These are phyloP conservation scores for Fusarium odoratissimum DNA, from an alignment of 2,329 filamentous ascomycete species.

Conservation along the genomic window DNA sequence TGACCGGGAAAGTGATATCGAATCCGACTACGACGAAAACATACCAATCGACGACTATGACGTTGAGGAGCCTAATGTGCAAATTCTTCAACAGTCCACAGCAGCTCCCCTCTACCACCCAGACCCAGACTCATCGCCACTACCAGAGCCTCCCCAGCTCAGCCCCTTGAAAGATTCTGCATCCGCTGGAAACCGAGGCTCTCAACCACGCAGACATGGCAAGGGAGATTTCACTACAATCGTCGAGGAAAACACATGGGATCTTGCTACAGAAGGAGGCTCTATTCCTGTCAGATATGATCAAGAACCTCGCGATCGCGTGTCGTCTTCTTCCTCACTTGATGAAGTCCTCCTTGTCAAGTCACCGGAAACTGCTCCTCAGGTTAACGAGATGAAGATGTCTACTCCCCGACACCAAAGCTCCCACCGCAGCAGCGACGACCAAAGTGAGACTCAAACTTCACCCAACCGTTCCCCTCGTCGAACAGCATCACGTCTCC, in stretches of 20 bases:
- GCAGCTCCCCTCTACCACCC: conserved; percentile 43
- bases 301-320: conserved; percentile 36
- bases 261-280: conserved; percentile 50
- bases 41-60: conserved; percentile 57
- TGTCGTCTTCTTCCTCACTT: conserved; percentile 48
- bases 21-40: conserved; percentile 59
- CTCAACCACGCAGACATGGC: conserved; percentile 44
- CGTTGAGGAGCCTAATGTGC: conserved; percentile 57
- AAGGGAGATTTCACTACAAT: conserved; percentile 60
- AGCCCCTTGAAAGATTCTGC: conserved; percentile 65
- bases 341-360: conserved; percentile 50
- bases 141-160: conserved; percentile 60
- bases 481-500: conserved; percentile 38
- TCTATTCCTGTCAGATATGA: conserved; percentile 4
- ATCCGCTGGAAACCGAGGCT: conserved; percentile 61
- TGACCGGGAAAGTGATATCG: conserved; percentile 51
- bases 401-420: conserved; percentile 35
- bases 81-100: conserved; percentile 58
- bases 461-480: conserved; percentile 37
- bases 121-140: conserved; percentile 56
- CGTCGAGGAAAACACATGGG: conserved; percentile 60
- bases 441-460: conserved; percentile 24
- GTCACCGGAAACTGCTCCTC: conserved; percentile 32
- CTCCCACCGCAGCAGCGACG: conserved; percentile 22
- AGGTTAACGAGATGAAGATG: conserved; percentile 18